phyloP scores from a whole-genome alignment of 805 yeast genomes.

The Candida germanica region DNA sequence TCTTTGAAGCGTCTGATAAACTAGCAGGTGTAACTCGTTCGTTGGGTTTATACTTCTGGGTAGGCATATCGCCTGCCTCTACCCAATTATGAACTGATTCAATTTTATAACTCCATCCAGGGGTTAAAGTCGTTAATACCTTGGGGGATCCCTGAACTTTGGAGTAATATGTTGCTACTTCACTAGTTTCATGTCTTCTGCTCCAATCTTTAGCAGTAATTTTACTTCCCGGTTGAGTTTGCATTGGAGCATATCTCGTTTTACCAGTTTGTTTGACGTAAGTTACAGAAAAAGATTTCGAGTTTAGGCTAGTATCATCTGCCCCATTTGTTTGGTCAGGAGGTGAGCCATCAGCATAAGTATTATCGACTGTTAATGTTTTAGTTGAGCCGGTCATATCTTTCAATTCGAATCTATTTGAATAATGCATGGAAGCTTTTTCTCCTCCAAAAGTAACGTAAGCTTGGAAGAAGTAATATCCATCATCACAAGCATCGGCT shows the following conservation, averaged over 20 bases:
- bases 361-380: slow-evolving; percentile 32
- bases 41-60: slow-evolving; percentile 61
- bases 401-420: slow-evolving; percentile 59
- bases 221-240: slow-evolving; percentile 76
- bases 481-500: slow-evolving; percentile 51
- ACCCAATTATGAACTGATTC: slow-evolving; percentile 68
- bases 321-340: slow-evolving; percentile 26
- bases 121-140: slow-evolving; percentile 66
- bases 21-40: slow-evolving; percentile 42
- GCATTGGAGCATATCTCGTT: slow-evolving; percentile 90
- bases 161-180: slow-evolving; percentile 50
- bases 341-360: slow-evolving; percentile 41
- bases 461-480: slow-evolving; percentile 72
- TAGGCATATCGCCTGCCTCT: slow-evolving; percentile 65
- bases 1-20: slow-evolving; percentile 32
- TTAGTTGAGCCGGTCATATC: slow-evolving; percentile 75
- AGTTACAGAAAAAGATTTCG: slow-evolving; percentile 59
- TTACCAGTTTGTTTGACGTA: slow-evolving; percentile 77
- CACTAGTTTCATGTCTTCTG: slow-evolving; percentile 63
- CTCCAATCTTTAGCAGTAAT: slow-evolving; percentile 63
- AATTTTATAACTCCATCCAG: slow-evolving; percentile 76
- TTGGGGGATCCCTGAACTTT: slow-evolving; percentile 44
- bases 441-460: slow-evolving; percentile 43
- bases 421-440: slow-evolving; percentile 56
- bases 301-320: slow-evolving; percentile 20